A percentile compares a stretch with the other conserved stretches of the same genome.
Evolutionary conservation across 805 yeast species (phyloP).

Genomic region (Schizosaccharomyces octosporus): DNA sequence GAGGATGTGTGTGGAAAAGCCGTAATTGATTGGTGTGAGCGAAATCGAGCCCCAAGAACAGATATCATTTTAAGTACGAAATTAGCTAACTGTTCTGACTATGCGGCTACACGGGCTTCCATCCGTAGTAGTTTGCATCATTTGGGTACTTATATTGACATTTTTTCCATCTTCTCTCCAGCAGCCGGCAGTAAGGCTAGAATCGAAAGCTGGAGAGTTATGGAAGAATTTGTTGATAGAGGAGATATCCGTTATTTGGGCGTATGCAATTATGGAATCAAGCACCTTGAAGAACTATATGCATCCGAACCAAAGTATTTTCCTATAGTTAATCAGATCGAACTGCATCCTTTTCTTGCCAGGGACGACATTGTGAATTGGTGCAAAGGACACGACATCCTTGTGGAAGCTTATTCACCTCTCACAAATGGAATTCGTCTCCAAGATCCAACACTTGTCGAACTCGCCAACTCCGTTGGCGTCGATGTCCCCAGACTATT

Average conservation of each 20-base stretch:
- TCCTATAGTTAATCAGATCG: conserved; percentile 64
- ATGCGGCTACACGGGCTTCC: conserved; percentile 30
- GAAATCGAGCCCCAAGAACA: conserved; percentile 15
- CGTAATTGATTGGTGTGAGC: conserved; percentile 17
- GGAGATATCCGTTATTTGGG: conserved; percentile 43
- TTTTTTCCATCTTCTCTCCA: conserved; percentile 38
- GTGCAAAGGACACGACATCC: conserved; percentile 29
- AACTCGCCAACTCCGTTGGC: conserved; percentile 24
- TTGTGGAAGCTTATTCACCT: conserved; percentile 61
- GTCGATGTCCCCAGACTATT: conserved; percentile 37
- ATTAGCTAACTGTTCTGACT: conserved; percentile 38
- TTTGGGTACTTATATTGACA: conserved; percentile 48
- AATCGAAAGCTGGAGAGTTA: conserved; percentile 41
- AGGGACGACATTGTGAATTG: conserved; percentile 35
- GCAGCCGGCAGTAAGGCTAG: conserved; percentile 22
- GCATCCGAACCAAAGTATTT: conserved; percentile 17
- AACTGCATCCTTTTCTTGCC: conserved; percentile 65
- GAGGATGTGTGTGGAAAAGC: conserved; percentile 48
- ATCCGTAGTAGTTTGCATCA: conserved; percentile 24
- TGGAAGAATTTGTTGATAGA: conserved; percentile 42
- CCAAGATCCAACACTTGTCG: conserved; percentile 14
- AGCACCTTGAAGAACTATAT: conserved; percentile 31
- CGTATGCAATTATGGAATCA: conserved; percentile 45
- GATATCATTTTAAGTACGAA: conserved; percentile 15
- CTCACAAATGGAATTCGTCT: conserved; percentile 21